Evolutionary conservation across 228 moss, liverwort and hornwort species (phyloP).

Genomic region (Sphagnum fallax): DNA sequence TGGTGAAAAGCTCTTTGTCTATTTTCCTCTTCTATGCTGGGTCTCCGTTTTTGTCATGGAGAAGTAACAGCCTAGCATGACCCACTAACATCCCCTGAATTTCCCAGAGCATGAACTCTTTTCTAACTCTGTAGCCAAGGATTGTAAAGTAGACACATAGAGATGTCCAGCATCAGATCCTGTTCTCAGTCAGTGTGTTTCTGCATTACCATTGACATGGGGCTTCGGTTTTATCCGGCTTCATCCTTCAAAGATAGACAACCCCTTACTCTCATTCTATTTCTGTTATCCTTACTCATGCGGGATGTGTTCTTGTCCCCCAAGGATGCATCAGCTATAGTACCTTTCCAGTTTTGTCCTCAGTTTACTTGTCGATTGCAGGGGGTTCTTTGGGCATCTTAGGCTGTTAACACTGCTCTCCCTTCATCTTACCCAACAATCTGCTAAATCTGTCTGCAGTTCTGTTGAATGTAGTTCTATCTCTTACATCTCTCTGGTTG

Average conservation of each 20-base stretch:
- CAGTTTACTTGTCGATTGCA: too few species aligned
- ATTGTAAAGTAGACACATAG: neutral
- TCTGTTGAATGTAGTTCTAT: too few species aligned
- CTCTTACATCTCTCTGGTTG: too few species aligned
- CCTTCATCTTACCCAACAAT: too few species aligned
- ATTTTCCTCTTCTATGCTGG: neutral
- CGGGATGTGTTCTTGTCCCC: too few species aligned
- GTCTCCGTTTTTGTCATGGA: neutral
- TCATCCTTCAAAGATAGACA: neutral
- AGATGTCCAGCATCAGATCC: neutral
- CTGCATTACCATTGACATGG: neutral
- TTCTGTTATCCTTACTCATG: too few species aligned
- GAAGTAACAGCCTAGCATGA: neutral
- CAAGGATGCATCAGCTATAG: too few species aligned
- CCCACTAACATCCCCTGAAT: neutral
- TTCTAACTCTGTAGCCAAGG: neutral
- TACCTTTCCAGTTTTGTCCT: too few species aligned
- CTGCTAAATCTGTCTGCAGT: too few species aligned
- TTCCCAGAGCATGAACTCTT: neutral
- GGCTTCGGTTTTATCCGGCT: neutral
- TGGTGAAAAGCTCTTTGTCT: neutral
- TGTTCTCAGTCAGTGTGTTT: neutral
- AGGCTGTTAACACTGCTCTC: too few species aligned
- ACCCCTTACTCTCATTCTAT: too few species aligned
- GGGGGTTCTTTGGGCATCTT: too few species aligned